Base-by-base conservation (phyloP, 129 eudicot genomes). In the Flaveria robusta region DNA sequence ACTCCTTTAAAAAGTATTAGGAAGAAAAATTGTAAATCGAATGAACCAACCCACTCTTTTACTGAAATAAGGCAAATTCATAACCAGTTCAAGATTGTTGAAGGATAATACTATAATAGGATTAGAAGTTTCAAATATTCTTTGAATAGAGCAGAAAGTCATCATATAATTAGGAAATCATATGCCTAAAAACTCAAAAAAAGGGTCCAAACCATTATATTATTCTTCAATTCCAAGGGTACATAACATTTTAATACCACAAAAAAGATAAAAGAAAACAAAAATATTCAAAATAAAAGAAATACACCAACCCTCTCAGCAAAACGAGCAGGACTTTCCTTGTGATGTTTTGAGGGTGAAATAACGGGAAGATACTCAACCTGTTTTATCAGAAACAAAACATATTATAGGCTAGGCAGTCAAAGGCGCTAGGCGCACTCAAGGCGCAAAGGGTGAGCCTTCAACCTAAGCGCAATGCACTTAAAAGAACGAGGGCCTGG, bases 351-450 rank as follows among this genome's bases (percentile, higher is more conserved):
- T 68, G 74, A 76, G 42, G 99, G 96, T n/a, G 79, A 55, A 51
- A 91, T 75, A 49, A 91, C 86, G 6, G 99, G 99, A 80, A 94
- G 99, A 85, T 91, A 94, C 80, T 94, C 99, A 66, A 94, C 96
- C 99, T 94, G 86, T 66, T 55, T 51, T 60, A 79, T 66, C 47
- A 66, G 22, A 23, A 67, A 49, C 19, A 55, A 63, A 20, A 67
- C 37, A 22, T 42, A 77, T 13, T 2, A 77, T 46, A 19, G 45
- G 46, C 10, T 16, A 16, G 39, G 39, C 5, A 34, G 39, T 34
- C 39, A 34, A 34, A 34, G 39, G 39, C 8, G 39, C 39, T 34
- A 34, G 39, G 39, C 39, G 39, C 39, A 34, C 39, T 34, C 39
- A 34, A 34, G 39, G 39, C 39, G 39, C 39, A 34, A 34, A 34